Base-by-base conservation (phyloP, 225 moss, liverwort and hornwort genomes). In the Marchantia polymorpha region DNA sequence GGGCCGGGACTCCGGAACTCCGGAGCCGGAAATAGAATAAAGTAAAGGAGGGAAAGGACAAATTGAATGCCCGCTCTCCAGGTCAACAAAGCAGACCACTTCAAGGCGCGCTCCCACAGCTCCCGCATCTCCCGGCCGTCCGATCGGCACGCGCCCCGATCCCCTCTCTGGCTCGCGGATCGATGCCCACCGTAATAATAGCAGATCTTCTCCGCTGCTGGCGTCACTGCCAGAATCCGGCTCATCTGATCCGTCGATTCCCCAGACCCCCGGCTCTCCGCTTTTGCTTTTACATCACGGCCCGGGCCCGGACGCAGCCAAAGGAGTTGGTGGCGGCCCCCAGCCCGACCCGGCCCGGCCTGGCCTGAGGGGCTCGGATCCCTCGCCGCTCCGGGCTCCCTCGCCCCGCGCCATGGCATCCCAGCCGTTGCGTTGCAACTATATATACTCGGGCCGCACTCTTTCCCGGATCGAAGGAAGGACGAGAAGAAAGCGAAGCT, bases 81-180 rank as follows among this genome's bases (percentile, higher is more conserved):
- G 59, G 59, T 59, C 59, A 59, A 59, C 0, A 59, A 59, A 59
- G 4, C 59, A 59, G 65, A 65, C 65, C 27, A 65, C 65, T 65
- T 65, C 65, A 65, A 65, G 25, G 1, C 25, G 25, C 65, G 26
- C 11, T 10, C 29, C 10, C 26, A 10, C 12, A 29, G 65, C 29
- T 65, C 29, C 26, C 6, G 22, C 12, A 29, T 12, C 29, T 65
- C 29, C 26, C 6, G 22, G 0, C 65, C 65, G 25, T 65, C 65
- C 65, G 25, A 65, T 65, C 27, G 65, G 29, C 65, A 65, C 65
- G 65, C 8, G 12, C 65, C 65, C 65, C 25, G 65, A 65, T 65
- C 29, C 65, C 6, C 25, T 26, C 65, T 17, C 59, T 20, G 59
- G 19, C 11, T 27, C 26, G 6, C 25, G 26, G 22, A 27, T 29